These are phyloP conservation scores for Silene noctiflora DNA, from an alignment of 179 eudicot species.

Conservation along the genomic window DNA sequence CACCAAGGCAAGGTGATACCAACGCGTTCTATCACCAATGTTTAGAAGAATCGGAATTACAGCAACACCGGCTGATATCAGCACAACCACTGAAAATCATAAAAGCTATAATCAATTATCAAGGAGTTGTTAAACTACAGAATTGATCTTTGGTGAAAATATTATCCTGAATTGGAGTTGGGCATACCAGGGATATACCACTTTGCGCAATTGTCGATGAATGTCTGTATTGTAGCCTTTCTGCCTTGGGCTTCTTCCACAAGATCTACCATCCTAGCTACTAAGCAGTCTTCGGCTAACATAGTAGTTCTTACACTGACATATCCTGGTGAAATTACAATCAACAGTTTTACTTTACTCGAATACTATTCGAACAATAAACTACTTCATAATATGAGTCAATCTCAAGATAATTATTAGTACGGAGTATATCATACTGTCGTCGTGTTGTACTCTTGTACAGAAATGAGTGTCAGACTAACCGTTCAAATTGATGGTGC, in stretches of 20 bases:
- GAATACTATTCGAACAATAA: too few relatives aligned
- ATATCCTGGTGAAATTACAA: slow-evolving; percentile 42
- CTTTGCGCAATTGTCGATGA: slow-evolving; percentile 67
- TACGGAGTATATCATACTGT: too few relatives aligned
- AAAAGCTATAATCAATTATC: neutral
- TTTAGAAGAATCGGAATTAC: slow-evolving; percentile 40
- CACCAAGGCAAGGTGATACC: slow-evolving; percentile 64
- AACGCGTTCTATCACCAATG: slow-evolving; percentile 31
- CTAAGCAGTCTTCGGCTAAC: slow-evolving; percentile 63
- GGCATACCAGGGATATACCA: slow-evolving; percentile 69
- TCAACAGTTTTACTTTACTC: too few relatives aligned
- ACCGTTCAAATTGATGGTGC: slow-evolving; percentile 41
- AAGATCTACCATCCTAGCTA: slow-evolving; percentile 75
- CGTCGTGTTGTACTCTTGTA: neutral
- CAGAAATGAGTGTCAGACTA: slow-evolving; percentile 12
- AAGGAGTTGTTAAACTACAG: neutral
- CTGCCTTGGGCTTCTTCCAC: slow-evolving; percentile 80
- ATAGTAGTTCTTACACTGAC: slow-evolving; percentile 50
- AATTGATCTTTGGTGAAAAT: neutral
- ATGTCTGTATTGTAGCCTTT: slow-evolving; percentile 59
- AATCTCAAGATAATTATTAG: too few relatives aligned
- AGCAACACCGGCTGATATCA: slow-evolving; percentile 48
- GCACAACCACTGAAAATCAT: slow-evolving; percentile 45
- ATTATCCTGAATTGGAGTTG: neutral
- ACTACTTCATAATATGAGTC: too few relatives aligned